Base-by-base conservation (phyloP, 495 filamentous ascomycete genomes). In the Corynascus novoguineensis region DNA sequence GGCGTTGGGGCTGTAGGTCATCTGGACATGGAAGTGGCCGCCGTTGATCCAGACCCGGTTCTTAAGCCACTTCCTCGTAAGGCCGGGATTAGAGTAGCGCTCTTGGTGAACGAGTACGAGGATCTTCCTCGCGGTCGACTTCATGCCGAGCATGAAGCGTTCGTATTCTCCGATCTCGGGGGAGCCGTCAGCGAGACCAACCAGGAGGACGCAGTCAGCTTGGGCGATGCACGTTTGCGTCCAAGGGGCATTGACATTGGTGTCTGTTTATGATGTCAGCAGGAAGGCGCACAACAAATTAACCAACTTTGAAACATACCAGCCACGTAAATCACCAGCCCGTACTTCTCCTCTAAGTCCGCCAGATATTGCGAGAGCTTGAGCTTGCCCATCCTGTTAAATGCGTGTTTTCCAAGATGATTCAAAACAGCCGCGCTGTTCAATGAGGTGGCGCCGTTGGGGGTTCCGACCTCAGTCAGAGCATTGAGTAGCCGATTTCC, bases 11-110 rank as follows among this genome's bases (percentile, higher is more conserved):
- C 86, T 84, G 71, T 92, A 95, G 1, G 88, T 79, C 93, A 98
- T 97, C 66, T 98, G 93, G 24, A 98, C 87, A 64, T 98, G 93
- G 66, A 96, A 92, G 69, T 98, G 95, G 37, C 93, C 90, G n/a
- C 93, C 93, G 63, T 97, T 98, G 63, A 98, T 90, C 93, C 93
- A 98, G 53, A 95, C 81, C 0, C 93, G 86, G 66, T 96, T 96
- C 63, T 89, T 86, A 21, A 98, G 77, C 93, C 93, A 98, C 44
- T 82, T 81, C 35, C 93, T 78, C 0, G 92, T 96, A 24, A 95
- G 64, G 0, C 93, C 93, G 21, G 89, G 83, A 1, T 80, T 79
- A 55, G 87, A 95, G 68, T 92, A 97, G 34, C 95, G 81, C 64
- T 98, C 95, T 0, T 89, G 78, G 71, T 98, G 93, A 4, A 98